Conservation (phyloP, 805 yeast species). For the Candida maltosa region DNA sequence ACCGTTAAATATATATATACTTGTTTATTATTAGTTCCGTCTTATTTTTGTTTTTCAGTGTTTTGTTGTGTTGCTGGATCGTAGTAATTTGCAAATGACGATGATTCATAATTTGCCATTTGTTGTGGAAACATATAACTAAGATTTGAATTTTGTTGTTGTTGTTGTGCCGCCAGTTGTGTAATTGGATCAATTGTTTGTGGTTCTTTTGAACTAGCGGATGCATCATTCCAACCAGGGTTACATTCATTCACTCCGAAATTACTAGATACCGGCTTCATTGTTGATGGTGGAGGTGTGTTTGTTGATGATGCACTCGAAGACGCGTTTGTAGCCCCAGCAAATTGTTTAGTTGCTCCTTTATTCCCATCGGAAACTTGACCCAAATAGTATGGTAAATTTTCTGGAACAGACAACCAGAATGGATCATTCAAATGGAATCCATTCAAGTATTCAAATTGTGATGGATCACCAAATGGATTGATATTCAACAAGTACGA, state of each 20-base stretch:
- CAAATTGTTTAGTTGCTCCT: constrained; percentile 1
- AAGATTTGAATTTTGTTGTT: constrained; percentile 1
- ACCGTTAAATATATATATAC: too few species aligned
- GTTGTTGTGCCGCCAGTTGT: constrained; percentile 5
- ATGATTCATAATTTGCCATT: constrained; percentile 1
- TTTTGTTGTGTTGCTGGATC: neutral
- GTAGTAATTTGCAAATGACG: constrained; percentile 2
- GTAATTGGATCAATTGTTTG: too few species aligned
- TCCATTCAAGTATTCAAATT: constrained; percentile 36
- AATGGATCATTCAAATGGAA: constrained; percentile 47
- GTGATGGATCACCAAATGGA: constrained; percentile 8
- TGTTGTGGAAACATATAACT: constrained; percentile 6
- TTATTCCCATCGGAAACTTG: constrained; percentile 20
- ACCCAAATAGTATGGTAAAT: constrained; percentile 34
- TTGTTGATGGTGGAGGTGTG: neutral
- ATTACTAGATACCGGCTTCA: neutral
- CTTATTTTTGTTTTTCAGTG: too few species aligned
- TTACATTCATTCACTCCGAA: neutral
- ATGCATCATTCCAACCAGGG: neutral
- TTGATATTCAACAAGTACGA: constrained; percentile 6
- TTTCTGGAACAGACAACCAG: constrained; percentile 49
- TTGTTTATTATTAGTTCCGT: too few species aligned
- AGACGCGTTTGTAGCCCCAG: constrained; percentile 1
- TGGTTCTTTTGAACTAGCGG: neutral
- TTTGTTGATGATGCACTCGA: constrained; percentile 5